A percentile compares a stretch with the other conserved stretches of the same genome.
Conservation (phyloP, 768 basidiomycete species). For the Leccinum disarticulatum region DNA sequence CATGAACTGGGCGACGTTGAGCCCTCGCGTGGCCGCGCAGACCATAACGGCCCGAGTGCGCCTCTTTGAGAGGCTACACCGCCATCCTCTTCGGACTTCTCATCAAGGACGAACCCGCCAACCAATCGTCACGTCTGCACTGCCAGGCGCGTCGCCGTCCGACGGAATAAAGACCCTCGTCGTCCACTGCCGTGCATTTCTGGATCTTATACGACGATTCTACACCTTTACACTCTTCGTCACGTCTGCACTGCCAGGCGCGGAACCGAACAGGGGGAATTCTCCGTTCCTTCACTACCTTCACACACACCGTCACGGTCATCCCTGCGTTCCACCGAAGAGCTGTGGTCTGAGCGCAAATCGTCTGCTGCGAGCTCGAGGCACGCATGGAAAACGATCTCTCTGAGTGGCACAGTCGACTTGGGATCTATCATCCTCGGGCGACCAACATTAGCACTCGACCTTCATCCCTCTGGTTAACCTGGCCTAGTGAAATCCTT, state of each 20-base stretch:
- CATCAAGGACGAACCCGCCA: conserved; percentile 34
- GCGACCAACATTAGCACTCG: too few species aligned
- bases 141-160: conserved; percentile 35
- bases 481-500: too few species aligned
- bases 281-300: conserved; percentile 38
- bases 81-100: conserved; percentile 69
- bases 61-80: conserved; percentile 70
- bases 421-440: too few species aligned
- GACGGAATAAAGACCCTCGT: conserved; percentile 36
- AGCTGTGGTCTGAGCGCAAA: conserved; percentile 50
- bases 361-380: conserved; percentile 33
- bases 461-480: too few species aligned
- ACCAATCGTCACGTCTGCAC: conserved; percentile 35
- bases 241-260: too few species aligned
- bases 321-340: conserved; percentile 55
- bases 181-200: conserved; percentile 40
- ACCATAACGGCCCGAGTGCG: conserved; percentile 43
- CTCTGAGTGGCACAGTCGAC: too few species aligned
- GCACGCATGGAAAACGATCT: too few species aligned
- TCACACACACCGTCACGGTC: conserved; percentile 35
- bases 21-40: conserved; percentile 47
- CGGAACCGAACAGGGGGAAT: conserved; percentile 72
- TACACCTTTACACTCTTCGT: conserved; percentile 26
- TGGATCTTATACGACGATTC: conserved; percentile 41
- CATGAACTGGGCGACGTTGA: conserved; percentile 70